Evolutionary conservation across 2,329 filamentous ascomycete genomes (phyloP), one percentile per base, ranked within the genome.

Genomic region (Orbilia oligospora): DNA sequence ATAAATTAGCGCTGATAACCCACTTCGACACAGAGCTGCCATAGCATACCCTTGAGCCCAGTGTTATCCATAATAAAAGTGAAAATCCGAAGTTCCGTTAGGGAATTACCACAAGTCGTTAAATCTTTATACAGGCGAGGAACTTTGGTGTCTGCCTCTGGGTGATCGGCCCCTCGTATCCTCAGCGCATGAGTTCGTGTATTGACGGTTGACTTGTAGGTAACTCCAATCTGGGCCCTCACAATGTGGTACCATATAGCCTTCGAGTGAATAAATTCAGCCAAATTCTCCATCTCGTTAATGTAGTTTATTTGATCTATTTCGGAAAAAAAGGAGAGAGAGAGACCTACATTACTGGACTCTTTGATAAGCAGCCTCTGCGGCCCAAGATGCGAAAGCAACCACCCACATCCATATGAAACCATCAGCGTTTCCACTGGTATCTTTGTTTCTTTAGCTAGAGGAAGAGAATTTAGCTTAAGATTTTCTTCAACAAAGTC

Each of bases 391-490:
- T 61, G 56, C 9, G 56, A 16, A 16, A 61, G 36, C 8, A 44
- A n/a, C 56, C 56, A 61, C 18, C 56, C 56, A 9, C 56, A 44
- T 27, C 56, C 56, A 20, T 61, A 44, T 20, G 56, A 44, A 3
- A 61, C 44, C 36, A 27, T 10, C 8, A 61, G 5, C 6, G 0
- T 27, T 24, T n/a, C n/a, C 56, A 61, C 56, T 9, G 56, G 56
- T 24, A 44, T 44, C 10, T 36, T 24, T 12, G 0, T n/a, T 30
- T 44, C 12, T 27, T 22, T 58, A 3, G 30, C n/a, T 9, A 61
- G 3, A 27, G 33, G 36, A 9, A 44, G 56, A 0, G 20, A 24
- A n/a, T n/a, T 27, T 1, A 61, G 36, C 14, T 18, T 10, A 1
- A 24, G 1, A 10, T 44, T 44, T 20, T 61, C 56, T 2, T 44